A percentile compares a stretch with the other conserved stretches of the same genome.
Evolutionary conservation across 495 filamentous ascomycete genomes (phyloP).

Genomic region (Hamigera avellanea): DNA sequence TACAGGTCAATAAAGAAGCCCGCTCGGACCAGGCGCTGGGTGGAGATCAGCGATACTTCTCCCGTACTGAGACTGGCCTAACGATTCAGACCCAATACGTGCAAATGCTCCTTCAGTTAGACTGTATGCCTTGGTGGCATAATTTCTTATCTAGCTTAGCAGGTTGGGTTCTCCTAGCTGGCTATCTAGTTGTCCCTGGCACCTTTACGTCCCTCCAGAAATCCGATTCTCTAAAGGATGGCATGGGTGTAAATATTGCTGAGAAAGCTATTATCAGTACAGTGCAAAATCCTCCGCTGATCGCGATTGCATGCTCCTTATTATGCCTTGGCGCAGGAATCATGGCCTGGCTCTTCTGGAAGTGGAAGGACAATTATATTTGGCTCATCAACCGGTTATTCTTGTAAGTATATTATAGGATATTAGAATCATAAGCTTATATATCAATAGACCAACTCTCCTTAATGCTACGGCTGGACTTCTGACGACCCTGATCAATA

Average conservation of each 20-base stretch:
- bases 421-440: too few relatives aligned
- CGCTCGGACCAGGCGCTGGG: too few relatives aligned
- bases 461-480: conserved; percentile 37
- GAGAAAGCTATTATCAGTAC: conserved; percentile 3
- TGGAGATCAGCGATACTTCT: too few relatives aligned
- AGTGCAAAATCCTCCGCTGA: conserved; percentile 4
- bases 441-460: conserved; percentile 10
- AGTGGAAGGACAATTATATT: conserved; percentile 9
- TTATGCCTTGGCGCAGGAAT: conserved; percentile 1
- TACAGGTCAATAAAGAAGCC: too few relatives aligned
- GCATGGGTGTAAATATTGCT: neutral
- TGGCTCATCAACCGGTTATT: conserved; percentile 10
- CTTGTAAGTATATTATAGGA: neutral
- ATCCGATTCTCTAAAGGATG: neutral
- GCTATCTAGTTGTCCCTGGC: conserved; percentile 17
- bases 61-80: too few relatives aligned
- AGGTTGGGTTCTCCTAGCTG: conserved; percentile 17
- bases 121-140: conserved; percentile 10
- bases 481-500: conserved; percentile 32
- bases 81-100: too few relatives aligned
- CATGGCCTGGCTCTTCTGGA: conserved; percentile 6
- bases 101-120: conserved; percentile 13
- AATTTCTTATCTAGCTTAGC: conserved; percentile 14
- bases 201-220: conserved; percentile 14
- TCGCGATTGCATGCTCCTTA: conserved; percentile 5